Conservation (phyloP, 768 basidiomycete genomes). For the Calocybe cyanea region DNA sequence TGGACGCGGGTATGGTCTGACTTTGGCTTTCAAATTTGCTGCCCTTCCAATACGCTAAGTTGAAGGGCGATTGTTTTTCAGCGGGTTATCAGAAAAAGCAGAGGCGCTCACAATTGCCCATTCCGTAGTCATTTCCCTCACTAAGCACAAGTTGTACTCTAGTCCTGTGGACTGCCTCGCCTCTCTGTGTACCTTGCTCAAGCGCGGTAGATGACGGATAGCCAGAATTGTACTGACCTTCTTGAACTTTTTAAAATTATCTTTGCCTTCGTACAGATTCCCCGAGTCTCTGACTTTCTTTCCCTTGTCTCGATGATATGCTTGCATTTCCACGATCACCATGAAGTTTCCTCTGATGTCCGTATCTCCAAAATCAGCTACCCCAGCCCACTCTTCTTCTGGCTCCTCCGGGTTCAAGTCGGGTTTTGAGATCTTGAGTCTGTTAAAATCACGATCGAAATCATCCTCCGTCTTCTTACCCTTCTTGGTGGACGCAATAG, state of each 20-base stretch:
- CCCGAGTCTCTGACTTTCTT: slow-evolving; percentile 19
- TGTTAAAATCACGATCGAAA: slow-evolving; percentile 79
- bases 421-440: slow-evolving; percentile 67
- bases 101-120: slow-evolving; percentile 42
- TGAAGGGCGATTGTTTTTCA: slow-evolving; percentile 3
- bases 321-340: slow-evolving; percentile 67
- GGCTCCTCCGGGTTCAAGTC: slow-evolving; percentile 44
- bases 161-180: slow-evolving; percentile 19
- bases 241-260: slow-evolving; percentile 79
- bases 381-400: slow-evolving; percentile 52
- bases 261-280: slow-evolving; percentile 44
- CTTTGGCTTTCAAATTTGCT: slow-evolving; percentile 21
- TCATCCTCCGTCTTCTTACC: slow-evolving; percentile 65
- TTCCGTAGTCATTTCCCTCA: slow-evolving; percentile 51
- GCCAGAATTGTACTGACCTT: slow-evolving; percentile 42
- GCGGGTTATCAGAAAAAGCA: not conserved
- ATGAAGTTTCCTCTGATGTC: slow-evolving; percentile 74
- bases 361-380: slow-evolving; percentile 63
- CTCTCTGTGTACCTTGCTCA: slow-evolving; percentile 22
- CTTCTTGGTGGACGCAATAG: slow-evolving; percentile 67
- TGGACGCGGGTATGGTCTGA: slow-evolving; percentile 17
- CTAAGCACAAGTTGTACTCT: slow-evolving; percentile 50
- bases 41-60: slow-evolving; percentile 56
- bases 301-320: slow-evolving; percentile 32
- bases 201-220: not conserved